A percentile compares a stretch with the other conserved stretches of the same genome.
phyloP scores from a whole-genome alignment of 2,329 filamentous ascomycete species.

The Claviceps digitariae region DNA sequence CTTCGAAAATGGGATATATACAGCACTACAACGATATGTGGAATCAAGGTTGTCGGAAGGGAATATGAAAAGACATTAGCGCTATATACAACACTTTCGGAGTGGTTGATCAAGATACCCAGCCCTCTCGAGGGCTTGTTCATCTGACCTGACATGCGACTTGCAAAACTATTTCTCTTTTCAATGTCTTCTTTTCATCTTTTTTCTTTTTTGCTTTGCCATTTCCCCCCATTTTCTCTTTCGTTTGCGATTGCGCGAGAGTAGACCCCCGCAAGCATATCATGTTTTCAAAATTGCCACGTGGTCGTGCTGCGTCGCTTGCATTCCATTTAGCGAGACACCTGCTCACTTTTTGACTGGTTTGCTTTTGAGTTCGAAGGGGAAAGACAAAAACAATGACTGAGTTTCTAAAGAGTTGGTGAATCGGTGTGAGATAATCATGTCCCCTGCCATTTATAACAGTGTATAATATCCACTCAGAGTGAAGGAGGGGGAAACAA shows the following conservation, averaged over 20 bases:
- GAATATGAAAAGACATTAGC: background rate
- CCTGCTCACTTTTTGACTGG: background rate
- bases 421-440: background rate
- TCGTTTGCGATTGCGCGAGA: constrained; percentile 4
- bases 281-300: background rate
- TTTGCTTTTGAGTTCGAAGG: constrained; percentile 1
- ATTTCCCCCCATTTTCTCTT: constrained; percentile 7
- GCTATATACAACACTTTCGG: constrained; percentile 12
- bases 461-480: constrained; percentile 1
- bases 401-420: background rate
- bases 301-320: background rate
- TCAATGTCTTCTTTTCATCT: background rate
- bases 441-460: background rate
- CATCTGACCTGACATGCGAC: constrained; percentile 15
- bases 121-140: constrained; percentile 24
- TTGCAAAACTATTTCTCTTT: background rate
- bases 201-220: background rate
- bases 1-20: background rate
- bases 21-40: constrained; percentile 1
- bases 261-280: background rate
- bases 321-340: background rate
- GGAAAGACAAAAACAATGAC: background rate
- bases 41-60: constrained; percentile 1
- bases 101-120: constrained; percentile 26
- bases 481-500: background rate